Base-by-base conservation (phyloP, 257 asterid genomes). In the Ballota nigra region DNA sequence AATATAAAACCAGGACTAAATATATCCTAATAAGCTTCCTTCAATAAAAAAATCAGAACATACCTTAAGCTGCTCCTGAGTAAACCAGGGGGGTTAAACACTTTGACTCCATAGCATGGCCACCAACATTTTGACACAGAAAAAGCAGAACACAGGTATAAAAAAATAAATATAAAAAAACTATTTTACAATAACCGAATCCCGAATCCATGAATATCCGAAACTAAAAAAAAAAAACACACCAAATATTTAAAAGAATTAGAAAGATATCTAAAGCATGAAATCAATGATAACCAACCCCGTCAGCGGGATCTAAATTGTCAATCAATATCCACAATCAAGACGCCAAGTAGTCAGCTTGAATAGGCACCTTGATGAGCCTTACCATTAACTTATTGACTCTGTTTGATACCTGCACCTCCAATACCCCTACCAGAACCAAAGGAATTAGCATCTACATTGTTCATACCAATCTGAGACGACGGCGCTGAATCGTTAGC, bases 171-270 rank as follows among this genome's bases (percentile, higher is more conserved):
- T 68, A 61, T 29, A 33, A 73, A 77, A 82, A 75, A 71, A 77
- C 26, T 83, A 87, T 78, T 72, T 80, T 85, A 83, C 92, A 86
- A 62, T 68, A 72, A 81, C 72, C 15, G 74, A 79, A 82, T 72
- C 80, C 82, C 19, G 71, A 66, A 78, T 66, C 78, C 80, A 79
- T 53, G 56, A 70, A 81, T 80, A 83, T 73, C 56, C 59, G 57
- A 64, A 82, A 71, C 45, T 63, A 73, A 85, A 78, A 71, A 74
- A 63, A 68, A 68, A 75, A 67, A 64, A 77, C 86, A 84, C 72
- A 68, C 83, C 82, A 75, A 61, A 75, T 71, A 79, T 79, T 81
- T 75, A 22, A 56, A 80, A 76, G 73, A 80, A 71, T 71, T 74
- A 62, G 81, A 75, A 66, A 71, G 75, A 71, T 74, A 75, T 77